Evolutionary conservation across 2,329 filamentous ascomycete genomes (phyloP).

Genomic region (Ophiosphaerella korrae): DNA sequence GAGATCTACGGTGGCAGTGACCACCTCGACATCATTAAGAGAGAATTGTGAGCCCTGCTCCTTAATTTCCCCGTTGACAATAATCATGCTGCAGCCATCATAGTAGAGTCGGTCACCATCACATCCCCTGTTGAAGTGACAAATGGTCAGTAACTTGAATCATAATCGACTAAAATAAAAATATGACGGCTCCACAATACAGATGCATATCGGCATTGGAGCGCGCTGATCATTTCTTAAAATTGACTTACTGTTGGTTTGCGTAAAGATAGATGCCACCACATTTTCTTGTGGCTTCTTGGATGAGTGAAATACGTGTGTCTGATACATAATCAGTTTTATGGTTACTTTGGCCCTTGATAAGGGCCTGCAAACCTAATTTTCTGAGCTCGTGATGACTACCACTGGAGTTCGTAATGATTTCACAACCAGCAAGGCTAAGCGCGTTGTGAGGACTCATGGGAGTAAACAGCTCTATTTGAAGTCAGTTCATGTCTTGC

Average conservation of each 20-base stretch:
- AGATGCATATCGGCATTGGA: not conserved
- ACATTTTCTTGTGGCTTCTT: constrained; percentile 66
- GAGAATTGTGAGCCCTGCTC: constrained; percentile 70
- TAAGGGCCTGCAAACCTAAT: constrained; percentile 43
- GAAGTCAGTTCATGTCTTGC: too few species aligned
- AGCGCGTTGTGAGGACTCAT: constrained; percentile 61
- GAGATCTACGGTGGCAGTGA: constrained; percentile 62
- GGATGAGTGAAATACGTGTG: constrained; percentile 67
- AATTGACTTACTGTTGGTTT: not conserved
- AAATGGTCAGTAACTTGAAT: too few species aligned
- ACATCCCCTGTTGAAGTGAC: not conserved
- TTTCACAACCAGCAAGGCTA: constrained; percentile 72
- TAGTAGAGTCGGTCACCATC: constrained; percentile 39
- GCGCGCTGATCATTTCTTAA: not conserved
- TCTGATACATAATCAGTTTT: constrained; percentile 33
- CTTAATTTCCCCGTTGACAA: constrained; percentile 65
- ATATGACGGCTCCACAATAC: too few species aligned
- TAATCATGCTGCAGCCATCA: constrained; percentile 47
- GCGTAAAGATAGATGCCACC: constrained; percentile 66
- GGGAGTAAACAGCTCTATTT: constrained; percentile 17
- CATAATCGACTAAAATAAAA: too few species aligned
- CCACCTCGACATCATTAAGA: constrained; percentile 58
- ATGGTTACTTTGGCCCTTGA: too few species aligned
- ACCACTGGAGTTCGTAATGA: constrained; percentile 70
- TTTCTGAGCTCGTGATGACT: constrained; percentile 72